Base-by-base conservation (phyloP, 179 eudicot species). In the Beta corolliflora region DNA sequence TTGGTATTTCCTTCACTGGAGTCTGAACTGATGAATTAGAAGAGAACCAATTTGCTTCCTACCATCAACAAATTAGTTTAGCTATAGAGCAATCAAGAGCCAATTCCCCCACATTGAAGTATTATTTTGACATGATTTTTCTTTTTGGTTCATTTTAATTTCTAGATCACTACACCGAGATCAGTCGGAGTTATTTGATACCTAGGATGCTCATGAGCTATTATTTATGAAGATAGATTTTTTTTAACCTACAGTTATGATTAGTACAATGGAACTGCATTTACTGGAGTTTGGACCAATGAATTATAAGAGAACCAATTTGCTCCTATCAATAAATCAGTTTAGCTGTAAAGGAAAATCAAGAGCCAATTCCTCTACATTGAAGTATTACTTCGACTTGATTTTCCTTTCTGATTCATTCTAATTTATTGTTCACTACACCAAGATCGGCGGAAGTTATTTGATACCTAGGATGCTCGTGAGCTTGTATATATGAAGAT, bases 181-280 rank as follows among this genome's bases (percentile, higher is more conserved):
- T 48, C 5, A 23, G 8, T 56, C 31, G 8, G 59, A 58, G 31
- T 15, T 29, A 23, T 14, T 29, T 23, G 25, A 71, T 25, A 46
- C 46, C 10, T 41, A 2, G 44, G 41, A 77, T 55, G 8, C 5
- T 53, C 41, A 36, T 36, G 41, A 36, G 31, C 9, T 45, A 45
- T 7, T 71, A 46, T 19, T 44, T n/a, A 48, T 10, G 74, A 71
- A 46, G 74, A 45, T 45, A 44, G 9, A 45, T n/a, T 69, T 80
- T 79, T 77, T 69, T 77, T 84, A 21, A 83, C 76, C 85, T 88
- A 96, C 94, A 53, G 63, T 8, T 19, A 45, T 61, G 14, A 52
- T 72, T 72, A 68, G 46, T 23, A 50, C 45, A 89, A 82, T 45
- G 71, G 7, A 52, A 66, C 15, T 7, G 5, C 46, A 13, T 45